These are phyloP conservation scores for Aegilops bicornis DNA, from an alignment of 176 grass and related monocot species.

Conservation along the genomic window DNA sequence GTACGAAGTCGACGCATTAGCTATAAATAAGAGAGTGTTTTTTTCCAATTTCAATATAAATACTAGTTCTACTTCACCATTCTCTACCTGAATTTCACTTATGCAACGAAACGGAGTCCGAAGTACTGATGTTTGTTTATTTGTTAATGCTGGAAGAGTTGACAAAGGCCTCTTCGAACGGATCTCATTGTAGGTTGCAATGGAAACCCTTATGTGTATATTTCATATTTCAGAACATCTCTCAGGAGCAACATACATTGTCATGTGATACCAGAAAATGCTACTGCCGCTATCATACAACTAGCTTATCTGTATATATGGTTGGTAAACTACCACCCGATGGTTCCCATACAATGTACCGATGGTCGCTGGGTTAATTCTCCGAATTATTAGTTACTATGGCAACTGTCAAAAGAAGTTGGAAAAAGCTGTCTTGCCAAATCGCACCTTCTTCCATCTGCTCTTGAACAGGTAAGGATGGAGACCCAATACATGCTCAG, in stretches of 20 bases:
- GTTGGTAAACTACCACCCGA: neutral
- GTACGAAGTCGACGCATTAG: too few species aligned
- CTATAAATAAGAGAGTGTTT: too few species aligned
- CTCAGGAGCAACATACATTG: neutral
- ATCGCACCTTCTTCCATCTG: constrained; percentile 71
- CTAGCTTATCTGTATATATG: neutral
- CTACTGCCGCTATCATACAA: neutral
- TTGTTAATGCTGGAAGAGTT: too few species aligned
- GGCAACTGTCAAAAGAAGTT: constrained; percentile 38
- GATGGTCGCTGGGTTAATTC: neutral
- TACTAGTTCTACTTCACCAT: too few species aligned
- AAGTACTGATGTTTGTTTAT: too few species aligned
- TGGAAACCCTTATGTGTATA: neutral
- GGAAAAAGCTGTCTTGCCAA: constrained; percentile 51
- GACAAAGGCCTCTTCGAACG: too few species aligned
- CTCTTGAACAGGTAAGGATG: constrained; percentile 79
- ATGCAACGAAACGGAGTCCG: too few species aligned
- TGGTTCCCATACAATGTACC: neutral
- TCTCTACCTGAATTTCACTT: too few species aligned
- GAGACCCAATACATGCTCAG: constrained; percentile 72
- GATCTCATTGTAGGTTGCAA: neutral
- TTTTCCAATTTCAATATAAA: too few species aligned
- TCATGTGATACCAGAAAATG: neutral
- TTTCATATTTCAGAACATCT: neutral
- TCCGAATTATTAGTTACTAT: neutral